Evolutionary conservation across 2,329 filamentous ascomycete species (phyloP), one percentile per base, ranked within the genome.

Genomic region (Penicillium rolfsii): DNA sequence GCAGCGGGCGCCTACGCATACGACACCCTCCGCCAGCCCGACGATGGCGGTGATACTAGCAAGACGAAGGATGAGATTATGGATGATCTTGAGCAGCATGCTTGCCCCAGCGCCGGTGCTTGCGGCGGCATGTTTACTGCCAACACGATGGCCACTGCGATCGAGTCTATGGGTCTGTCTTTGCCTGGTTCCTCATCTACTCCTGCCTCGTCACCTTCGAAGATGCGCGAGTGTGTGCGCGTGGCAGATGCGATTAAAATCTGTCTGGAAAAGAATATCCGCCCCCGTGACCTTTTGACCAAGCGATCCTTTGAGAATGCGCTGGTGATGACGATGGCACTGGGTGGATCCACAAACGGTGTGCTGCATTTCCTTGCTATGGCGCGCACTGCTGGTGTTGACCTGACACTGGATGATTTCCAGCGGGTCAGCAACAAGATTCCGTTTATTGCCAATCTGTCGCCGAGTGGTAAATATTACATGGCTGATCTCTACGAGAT

Each of bases 51-150:
- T 14, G 79, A 87, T 59, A 84, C 84, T 2, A 86, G 87, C 52
- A 88, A 89, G 64, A 89, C 83, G 0, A 85, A 90, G 55, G 86
- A 88, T 60, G 91, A 96, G 69, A 91, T 96, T 58, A 86, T 96
- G 81, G 86, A 89, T 30, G 94, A 97, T 73, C 87, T 96, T 52
- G 90, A 93, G 79, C 82, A 81, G 64, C 85, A 95, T 71, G 88
- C 92, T 2, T 96, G 93, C 74, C 90, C 90, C 0, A 87, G 87
- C 8, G 86, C 87, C 1, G 92, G 92, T 33, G 93, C 91, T 0
- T 96, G 92, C 65, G 91, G 91, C 50, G 92, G 93, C 19, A 96
- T 96, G 93, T 97, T 93, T 80, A 97, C 93, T 0, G 93, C 93
- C 65, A 96, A 96, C 79, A 96, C 92, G 26, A 94, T 97, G 91